Evolutionary conservation across 1,284 basidiomycete species (phyloP).

Genomic region (Naganishia cerealis): DNA sequence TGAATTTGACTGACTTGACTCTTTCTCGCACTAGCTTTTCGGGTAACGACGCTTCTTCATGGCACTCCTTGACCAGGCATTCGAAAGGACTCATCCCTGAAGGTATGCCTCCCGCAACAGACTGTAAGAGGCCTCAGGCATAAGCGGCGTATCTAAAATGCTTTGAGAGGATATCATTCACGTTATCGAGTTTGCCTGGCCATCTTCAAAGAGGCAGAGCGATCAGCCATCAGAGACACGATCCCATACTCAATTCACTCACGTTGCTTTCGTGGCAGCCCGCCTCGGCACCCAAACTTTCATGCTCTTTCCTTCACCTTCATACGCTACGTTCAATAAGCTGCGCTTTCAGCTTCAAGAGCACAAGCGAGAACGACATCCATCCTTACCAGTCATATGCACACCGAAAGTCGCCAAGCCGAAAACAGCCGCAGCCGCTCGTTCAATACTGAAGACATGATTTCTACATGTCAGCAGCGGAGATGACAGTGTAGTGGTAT

Average conservation of each 20-base stretch:
- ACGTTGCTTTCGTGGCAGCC: slow-evolving; percentile 82
- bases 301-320: slow-evolving; percentile 53
- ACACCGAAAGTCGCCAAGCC: slow-evolving; percentile 78
- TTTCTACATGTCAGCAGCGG: slow-evolving; percentile 54
- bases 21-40: slow-evolving; percentile 63
- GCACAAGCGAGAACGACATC: background rate
- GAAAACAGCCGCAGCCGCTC: slow-evolving; percentile 82
- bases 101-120: slow-evolving; percentile 60
- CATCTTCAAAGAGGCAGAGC: slow-evolving; percentile 57
- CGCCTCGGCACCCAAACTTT: slow-evolving; percentile 85
- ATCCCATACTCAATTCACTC: slow-evolving; percentile 42
- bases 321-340: slow-evolving; percentile 41
- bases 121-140: slow-evolving; percentile 35
- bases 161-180: slow-evolving; percentile 29
- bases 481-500: background rate
- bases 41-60: slow-evolving; percentile 82
- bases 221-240: slow-evolving; percentile 29
- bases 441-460: slow-evolving; percentile 82
- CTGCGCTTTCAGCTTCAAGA: background rate
- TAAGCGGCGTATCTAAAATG: background rate
- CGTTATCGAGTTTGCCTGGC: slow-evolving; percentile 58
- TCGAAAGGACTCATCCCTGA: slow-evolving; percentile 73
- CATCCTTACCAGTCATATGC: slow-evolving; percentile 47
- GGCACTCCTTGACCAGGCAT: slow-evolving; percentile 83
- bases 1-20: slow-evolving; percentile 61